Base-by-base conservation (phyloP, 2,329 filamentous ascomycete species). In the Elsinoe necatrix region DNA sequence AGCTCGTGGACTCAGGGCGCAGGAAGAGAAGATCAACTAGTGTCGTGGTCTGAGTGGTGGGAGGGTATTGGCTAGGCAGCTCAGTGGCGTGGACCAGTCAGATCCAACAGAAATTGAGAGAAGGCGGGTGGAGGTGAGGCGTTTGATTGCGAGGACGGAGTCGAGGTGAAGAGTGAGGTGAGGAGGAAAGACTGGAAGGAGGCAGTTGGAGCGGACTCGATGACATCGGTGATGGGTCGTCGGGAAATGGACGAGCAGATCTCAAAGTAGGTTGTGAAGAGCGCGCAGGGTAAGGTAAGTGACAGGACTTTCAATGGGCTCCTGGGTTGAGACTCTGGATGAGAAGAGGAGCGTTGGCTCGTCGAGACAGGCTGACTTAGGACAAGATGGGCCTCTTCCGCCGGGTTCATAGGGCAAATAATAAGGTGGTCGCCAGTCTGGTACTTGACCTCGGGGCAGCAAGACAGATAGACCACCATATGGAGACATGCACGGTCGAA, bases 191-290 rank as follows among this genome's bases (percentile, higher is more conserved):
- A 56, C 56, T 67, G 71, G 0, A 70, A 66, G 4, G 63, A 58
- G 1, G 61, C 39, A 0, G 64, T 67, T 1, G 73, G 72, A 4
- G 73, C 71, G 59, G 75, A 76, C 23, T 70, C 67, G 1, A 69
- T 65, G 1, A 76, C 61, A 1, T 67, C 61, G 2, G 66, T 58
- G 8, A 74, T 62, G 3, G 66, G 68, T 45, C 75, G 72, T 50
- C 73, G 65, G 1, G 72, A 66, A 2, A 76, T 65, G 1, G 71
- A 69, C 1, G 65, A 72, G 58, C 72, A 68, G 59, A 77, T 73
- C 55, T 79, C 76, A 1, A 79, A 70, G 55, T 78, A 74, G 59
- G 76, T 68, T 4, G 68, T 65, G 60, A 78, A 71, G 2, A 75
- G 66, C 0, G 70, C 69, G 1, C 69, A 61, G 3, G 71, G 61